These are phyloP conservation scores for Waltergamsia citrina DNA, from an alignment of 2,329 filamentous ascomycete genomes.

Conservation along the genomic window DNA sequence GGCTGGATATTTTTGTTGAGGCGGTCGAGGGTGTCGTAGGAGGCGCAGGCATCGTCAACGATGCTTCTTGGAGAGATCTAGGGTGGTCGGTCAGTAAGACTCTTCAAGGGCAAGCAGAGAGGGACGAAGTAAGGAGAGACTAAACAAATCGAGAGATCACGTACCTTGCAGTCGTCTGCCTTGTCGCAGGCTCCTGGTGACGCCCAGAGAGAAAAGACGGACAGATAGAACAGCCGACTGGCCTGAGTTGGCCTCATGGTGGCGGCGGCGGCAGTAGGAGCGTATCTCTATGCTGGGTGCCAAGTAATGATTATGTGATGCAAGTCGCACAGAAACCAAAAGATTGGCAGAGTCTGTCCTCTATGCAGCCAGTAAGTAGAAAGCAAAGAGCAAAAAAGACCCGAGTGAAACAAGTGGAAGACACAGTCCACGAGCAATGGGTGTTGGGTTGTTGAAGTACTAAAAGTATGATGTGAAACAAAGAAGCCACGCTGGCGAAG, in stretches of 20 bases:
- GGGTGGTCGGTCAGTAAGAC: slow-evolving; percentile 4
- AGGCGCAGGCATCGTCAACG: slow-evolving; percentile 89
- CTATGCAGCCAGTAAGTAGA: too few species aligned
- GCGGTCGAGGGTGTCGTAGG: slow-evolving; percentile 79
- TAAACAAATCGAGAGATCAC: not conserved
- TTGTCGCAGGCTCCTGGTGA: slow-evolving; percentile 50
- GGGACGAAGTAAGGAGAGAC: slow-evolving; percentile 25
- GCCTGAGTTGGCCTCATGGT: slow-evolving; percentile 37
- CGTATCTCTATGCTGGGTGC: too few species aligned
- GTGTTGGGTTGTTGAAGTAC: too few species aligned
- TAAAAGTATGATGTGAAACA: too few species aligned
- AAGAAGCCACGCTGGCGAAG: slow-evolving; percentile 14
- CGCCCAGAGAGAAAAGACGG: slow-evolving; percentile 46
- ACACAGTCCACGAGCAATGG: too few species aligned
- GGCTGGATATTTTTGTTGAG: slow-evolving; percentile 73
- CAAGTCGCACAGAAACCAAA: too few species aligned
- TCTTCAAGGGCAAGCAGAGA: not conserved
- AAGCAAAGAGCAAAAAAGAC: too few species aligned
- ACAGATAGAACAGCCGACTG: slow-evolving; percentile 44
- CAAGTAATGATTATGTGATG: not conserved
- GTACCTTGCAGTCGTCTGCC: slow-evolving; percentile 20
- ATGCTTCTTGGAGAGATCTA: slow-evolving; percentile 83
- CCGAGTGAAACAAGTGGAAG: too few species aligned
- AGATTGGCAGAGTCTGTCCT: too few species aligned
- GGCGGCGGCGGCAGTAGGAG: not conserved